Evolutionary conservation across 108 stramenopile species (phyloP).

Genomic region (Epithemia pelagica): DNA sequence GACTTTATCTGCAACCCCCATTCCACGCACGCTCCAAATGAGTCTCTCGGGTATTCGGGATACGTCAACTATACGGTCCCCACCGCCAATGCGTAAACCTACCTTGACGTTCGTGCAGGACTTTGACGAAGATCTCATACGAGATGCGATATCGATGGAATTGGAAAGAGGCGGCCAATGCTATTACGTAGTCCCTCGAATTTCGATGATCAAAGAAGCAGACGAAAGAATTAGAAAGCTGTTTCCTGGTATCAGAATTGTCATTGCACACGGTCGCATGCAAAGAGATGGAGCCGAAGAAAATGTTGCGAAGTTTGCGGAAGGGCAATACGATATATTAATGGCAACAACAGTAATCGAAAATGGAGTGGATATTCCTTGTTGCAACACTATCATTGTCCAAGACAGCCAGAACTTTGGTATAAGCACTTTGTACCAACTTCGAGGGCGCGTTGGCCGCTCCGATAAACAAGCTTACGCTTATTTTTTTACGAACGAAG

Average conservation of each 20-base stretch:
- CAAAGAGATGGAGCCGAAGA: constrained; percentile 55
- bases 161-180: constrained; percentile 80
- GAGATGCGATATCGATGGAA: constrained; percentile 61
- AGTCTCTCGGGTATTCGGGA: constrained; percentile 85
- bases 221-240: constrained; percentile 43
- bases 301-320: constrained; percentile 78
- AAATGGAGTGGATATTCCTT: constrained; percentile 95
- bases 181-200: constrained; percentile 89
- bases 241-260: constrained; percentile 70
- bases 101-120: constrained; percentile 73
- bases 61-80: constrained; percentile 81
- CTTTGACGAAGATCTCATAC: constrained; percentile 50
- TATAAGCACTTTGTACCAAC: constrained; percentile 90
- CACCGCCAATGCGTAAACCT: constrained; percentile 84
- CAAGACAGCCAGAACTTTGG: constrained; percentile 90
- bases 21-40: constrained; percentile 94
- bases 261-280: constrained; percentile 88
- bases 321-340: constrained; percentile 81
- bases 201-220: constrained; percentile 67
- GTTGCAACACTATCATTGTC: constrained; percentile 91
- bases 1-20: constrained; percentile 93
- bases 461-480: constrained; percentile 83
- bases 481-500: constrained; percentile 74
- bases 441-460: constrained; percentile 92
- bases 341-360: constrained; percentile 96